Base-by-base conservation (phyloP, 1,139 yeast genomes). In the Pneumocystis carinii region DNA sequence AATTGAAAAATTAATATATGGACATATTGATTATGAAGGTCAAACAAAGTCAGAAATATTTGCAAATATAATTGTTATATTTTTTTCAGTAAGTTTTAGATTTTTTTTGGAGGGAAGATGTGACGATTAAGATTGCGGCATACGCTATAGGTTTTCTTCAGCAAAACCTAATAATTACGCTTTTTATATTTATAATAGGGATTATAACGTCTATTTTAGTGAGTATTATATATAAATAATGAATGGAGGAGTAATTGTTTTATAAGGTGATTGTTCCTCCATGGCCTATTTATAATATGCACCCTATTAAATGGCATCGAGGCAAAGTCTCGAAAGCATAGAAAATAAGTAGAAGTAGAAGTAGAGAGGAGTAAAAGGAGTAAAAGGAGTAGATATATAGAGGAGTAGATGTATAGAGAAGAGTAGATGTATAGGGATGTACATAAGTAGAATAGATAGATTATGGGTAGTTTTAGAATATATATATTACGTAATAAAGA, bases 191-290 rank as follows among this genome's bases (percentile, higher is more conserved):
- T 37, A 27, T 61, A 41, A 17, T 24, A 14, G 62, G 62, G 14
- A 55, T 55, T 36, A 17, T 55, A 57, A 12, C 55, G 38, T 60
- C 64, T 7, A 32, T 62, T 48, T 57, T 58, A 42, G 64, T 59
- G 60, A 36, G 29, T 12, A 24, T 24, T 48, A 12, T 7, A n/a
- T n/a, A n/a, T n/a, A n/a, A n/a, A n/a, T 24, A 24, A 24, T 2
- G 7, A 12, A 48, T 10, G 12, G 6, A 12, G 10, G 10, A 24
- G 4, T 24, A 19, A 48, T 8, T 24, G 10, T 24, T 48, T 24
- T 24, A 5, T 6, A 48, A 62, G 63, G 61, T 61, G 1, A 53
- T 63, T 56, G 61, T 63, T 10, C 65, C 65, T 32, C 61, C 65
- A 3, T 62, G 65, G 65, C 64, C 65, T 24, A 57, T 61, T 59